Evolutionary conservation across 805 yeast genomes (phyloP).

Genomic region (Kazachstania kunashirensis): DNA sequence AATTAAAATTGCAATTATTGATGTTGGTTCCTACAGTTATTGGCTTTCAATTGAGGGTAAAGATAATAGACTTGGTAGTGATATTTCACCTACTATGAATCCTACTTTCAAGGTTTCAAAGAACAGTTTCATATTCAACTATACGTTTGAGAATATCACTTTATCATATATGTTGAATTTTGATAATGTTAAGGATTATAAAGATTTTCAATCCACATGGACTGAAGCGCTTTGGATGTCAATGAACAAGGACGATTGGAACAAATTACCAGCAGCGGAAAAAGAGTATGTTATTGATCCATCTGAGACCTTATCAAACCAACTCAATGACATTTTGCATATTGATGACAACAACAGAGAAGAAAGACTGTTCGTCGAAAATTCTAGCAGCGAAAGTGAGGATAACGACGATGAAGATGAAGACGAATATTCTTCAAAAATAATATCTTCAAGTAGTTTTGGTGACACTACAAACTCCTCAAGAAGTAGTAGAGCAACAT

Average conservation of each 20-base stretch:
- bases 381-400: constrained; percentile 28
- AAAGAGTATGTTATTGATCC: constrained; percentile 50
- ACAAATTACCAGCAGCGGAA: constrained; percentile 34
- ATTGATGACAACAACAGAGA: constrained; percentile 28
- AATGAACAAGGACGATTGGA: constrained; percentile 43
- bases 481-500: constrained; percentile 9
- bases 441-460: constrained; percentile 16
- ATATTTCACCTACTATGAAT: constrained; percentile 42
- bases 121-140: constrained; percentile 55
- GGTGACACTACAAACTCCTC: constrained; percentile 7
- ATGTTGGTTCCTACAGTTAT: constrained; percentile 42
- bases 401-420: constrained; percentile 31
- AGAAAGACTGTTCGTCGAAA: constrained; percentile 27
- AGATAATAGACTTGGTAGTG: constrained; percentile 31
- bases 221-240: constrained; percentile 54
- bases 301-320: constrained; percentile 33
- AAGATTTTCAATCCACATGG: constrained; percentile 43
- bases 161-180: constrained; percentile 61
- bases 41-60: constrained; percentile 38
- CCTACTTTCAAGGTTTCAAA: constrained; percentile 54
- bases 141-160: constrained; percentile 33
- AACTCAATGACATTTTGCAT: constrained; percentile 25
- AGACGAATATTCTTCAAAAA: constrained; percentile 24
- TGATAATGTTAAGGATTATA: constrained; percentile 31
- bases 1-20: constrained; percentile 33